These are phyloP conservation scores for Cocos nucifera DNA, from an alignment of 176 grass and related monocot species.

Conservation along the genomic window DNA sequence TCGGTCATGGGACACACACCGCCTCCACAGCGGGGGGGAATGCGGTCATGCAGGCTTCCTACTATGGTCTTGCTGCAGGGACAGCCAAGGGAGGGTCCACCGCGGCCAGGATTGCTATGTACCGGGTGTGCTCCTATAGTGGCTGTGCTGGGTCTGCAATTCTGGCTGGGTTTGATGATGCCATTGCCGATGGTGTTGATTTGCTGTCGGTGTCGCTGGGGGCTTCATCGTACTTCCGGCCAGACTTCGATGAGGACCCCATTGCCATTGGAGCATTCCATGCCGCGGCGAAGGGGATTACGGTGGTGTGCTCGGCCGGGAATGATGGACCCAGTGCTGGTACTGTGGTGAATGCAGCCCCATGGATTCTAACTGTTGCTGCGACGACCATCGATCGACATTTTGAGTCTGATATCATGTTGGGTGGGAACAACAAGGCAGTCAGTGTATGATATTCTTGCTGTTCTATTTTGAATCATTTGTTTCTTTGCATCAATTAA, in stretches of 20 bases:
- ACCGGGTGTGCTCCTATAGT: slow-evolving; percentile 42
- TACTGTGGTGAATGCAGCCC: slow-evolving; percentile 62
- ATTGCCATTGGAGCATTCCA: slow-evolving; percentile 88
- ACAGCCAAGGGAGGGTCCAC: slow-evolving; percentile 57
- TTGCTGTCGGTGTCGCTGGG: slow-evolving; percentile 59
- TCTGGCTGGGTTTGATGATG: slow-evolving; percentile 81
- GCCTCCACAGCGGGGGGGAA: slow-evolving; percentile 67
- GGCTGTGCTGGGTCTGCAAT: slow-evolving; percentile 75
- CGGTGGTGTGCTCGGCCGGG: slow-evolving; percentile 70
- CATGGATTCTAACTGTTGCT: slow-evolving; percentile 85
- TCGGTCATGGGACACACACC: slow-evolving; percentile 82
- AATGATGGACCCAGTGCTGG: slow-evolving; percentile 47
- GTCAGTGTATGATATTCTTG: slow-evolving; percentile 22
- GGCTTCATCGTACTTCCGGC: slow-evolving; percentile 25
- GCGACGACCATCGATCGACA: slow-evolving; percentile 74
- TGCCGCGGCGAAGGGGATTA: slow-evolving; percentile 57
- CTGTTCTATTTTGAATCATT: too few relatives aligned
- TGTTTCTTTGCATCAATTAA: too few relatives aligned
- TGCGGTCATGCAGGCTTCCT: slow-evolving; percentile 38
- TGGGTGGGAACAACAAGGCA: slow-evolving; percentile 46
- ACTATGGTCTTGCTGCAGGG: slow-evolving; percentile 64
- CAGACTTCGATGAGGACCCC: slow-evolving; percentile 48
- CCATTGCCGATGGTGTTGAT: slow-evolving; percentile 60
- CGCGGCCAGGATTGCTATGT: slow-evolving; percentile 53
- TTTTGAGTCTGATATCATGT: slow-evolving; percentile 75